Evolutionary conservation across 2,329 filamentous ascomycete species (phyloP), one percentile per base, ranked within the genome.

Genomic region (Calcarisporium arbuscula): DNA sequence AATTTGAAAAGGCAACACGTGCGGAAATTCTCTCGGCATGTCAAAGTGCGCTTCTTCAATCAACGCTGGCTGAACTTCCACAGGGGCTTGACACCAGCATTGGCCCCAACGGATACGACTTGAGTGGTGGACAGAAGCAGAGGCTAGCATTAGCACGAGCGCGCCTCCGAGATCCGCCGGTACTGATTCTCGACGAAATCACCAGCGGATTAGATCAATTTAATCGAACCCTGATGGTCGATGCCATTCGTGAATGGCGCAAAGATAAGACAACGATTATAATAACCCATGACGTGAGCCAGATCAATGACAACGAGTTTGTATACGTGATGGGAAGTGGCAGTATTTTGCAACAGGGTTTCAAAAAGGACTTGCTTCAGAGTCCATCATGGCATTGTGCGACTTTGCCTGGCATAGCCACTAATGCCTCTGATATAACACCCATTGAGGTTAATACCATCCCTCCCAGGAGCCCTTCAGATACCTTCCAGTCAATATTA

Each of bases 81-180:
- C 48, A 80, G 2, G 85, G 85, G 0, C 58, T 90, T 1, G 65
- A 87, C 14, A 95, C 89, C 0, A 50, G 72, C 3, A 70, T 95
- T 6, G 86, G 85, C 1, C 57, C 68, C 0, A 77, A 77, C n/a
- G 85, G 83, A 0, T 74, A 73, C 21, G 70, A 74, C 4, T 64
- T 95, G 26, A 94, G 87, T 44, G 89, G 88, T 8, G 90, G 90
- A 0, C 87, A 96, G 58, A 80, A 72, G 39, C 89, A 95, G 56
- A 72, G 86, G 34, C 65, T 95, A 30, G 84, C 85, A 1, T 67
- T 96, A 21, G 88, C 89, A 2, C 72, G 89, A 43, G 85, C 88
- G 2, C 74, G 74, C 26, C 59, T 96, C 6, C 70, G 88, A 32
- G 75, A 95, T 50, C 77, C 88, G 0, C 77, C 85, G 0, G 72